A percentile compares a stretch with the other conserved stretches of the same genome.
Conservation (phyloP, 2,329 filamentous ascomycete genomes). For the Dryadomyces quercivorus region DNA sequence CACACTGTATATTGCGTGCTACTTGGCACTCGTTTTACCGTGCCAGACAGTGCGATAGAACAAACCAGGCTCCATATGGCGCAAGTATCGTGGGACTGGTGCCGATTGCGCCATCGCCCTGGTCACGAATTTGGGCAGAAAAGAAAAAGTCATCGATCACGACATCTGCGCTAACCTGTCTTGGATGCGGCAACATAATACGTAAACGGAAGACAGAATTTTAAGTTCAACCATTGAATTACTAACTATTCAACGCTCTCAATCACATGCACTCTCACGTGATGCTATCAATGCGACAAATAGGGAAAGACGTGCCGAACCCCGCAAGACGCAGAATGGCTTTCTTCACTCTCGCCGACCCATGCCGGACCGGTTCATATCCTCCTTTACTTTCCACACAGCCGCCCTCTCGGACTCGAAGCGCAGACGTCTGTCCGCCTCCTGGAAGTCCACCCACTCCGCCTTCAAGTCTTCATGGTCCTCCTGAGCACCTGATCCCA, state of each 20-base stretch:
- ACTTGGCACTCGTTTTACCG: neutral
- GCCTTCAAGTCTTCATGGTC: constrained; percentile 11
- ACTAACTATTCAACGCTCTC: neutral
- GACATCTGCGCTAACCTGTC: constrained; percentile 23
- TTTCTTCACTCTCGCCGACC: neutral
- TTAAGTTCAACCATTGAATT: neutral
- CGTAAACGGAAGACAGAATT: too few relatives aligned
- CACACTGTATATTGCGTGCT: neutral
- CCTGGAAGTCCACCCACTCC: constrained; percentile 8
- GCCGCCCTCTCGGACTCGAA: constrained; percentile 8
- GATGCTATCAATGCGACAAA: too few relatives aligned
- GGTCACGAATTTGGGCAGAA: neutral
- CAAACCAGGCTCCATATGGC: neutral
- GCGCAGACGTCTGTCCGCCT: constrained; percentile 5
- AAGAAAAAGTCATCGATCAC: constrained; percentile 19
- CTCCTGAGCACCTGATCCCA: constrained; percentile 10
- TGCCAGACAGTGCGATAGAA: neutral
- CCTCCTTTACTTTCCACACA: constrained; percentile 7
- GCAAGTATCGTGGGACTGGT: neutral
- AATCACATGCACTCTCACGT: neutral
- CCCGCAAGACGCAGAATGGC: neutral
- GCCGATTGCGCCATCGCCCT: constrained; percentile 13
- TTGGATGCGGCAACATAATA: neutral
- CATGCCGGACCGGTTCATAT: constrained; percentile 7
- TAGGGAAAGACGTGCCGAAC: too few relatives aligned